These are phyloP conservation scores for Daldinia decipiens DNA, from an alignment of 495 filamentous ascomycete genomes.

Conservation along the genomic window DNA sequence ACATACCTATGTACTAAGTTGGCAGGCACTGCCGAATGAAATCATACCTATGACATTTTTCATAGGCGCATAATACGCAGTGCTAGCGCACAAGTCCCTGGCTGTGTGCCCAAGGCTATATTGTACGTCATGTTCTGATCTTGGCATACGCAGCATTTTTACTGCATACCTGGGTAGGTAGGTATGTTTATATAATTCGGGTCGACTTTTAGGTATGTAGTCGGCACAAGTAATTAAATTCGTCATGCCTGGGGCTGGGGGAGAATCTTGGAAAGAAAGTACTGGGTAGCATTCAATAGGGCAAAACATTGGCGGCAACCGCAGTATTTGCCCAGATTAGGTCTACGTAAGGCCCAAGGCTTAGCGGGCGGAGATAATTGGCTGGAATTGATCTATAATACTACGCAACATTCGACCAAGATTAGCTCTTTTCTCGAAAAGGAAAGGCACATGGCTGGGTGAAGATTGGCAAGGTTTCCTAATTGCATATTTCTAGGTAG, in stretches of 20 bases:
- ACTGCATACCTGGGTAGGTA: no score
- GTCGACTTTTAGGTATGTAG: background rate
- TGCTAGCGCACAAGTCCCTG: background rate
- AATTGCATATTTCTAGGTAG: conserved; percentile 20
- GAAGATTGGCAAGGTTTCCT: conserved; percentile 5
- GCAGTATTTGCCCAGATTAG: conserved; percentile 19
- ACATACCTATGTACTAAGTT: background rate
- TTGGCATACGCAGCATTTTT: conserved; percentile 15
- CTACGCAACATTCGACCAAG: conserved; percentile 19
- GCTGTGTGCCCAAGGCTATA: background rate
- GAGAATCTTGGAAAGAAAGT: conserved; percentile 1
- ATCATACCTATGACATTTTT: conserved; percentile 4
- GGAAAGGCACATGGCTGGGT: conserved; percentile 15
- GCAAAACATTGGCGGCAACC: conserved; percentile 4
- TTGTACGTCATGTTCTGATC: conserved; percentile 18
- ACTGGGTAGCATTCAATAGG: no score
- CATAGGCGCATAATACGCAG: conserved; percentile 1
- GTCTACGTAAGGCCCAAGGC: conserved; percentile 8
- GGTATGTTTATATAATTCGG: background rate
- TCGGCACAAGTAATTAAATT: conserved; percentile 10
- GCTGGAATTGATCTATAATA: conserved; percentile 27
- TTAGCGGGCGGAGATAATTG: conserved; percentile 24
- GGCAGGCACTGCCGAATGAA: background rate
- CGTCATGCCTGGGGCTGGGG: conserved; percentile 15
- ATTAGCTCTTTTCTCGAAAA: conserved; percentile 12